Evolutionary conservation across 106 monocot genomes (phyloP), one percentile per base, ranked within the genome.

Genomic region (Amphibolis antarctica): DNA sequence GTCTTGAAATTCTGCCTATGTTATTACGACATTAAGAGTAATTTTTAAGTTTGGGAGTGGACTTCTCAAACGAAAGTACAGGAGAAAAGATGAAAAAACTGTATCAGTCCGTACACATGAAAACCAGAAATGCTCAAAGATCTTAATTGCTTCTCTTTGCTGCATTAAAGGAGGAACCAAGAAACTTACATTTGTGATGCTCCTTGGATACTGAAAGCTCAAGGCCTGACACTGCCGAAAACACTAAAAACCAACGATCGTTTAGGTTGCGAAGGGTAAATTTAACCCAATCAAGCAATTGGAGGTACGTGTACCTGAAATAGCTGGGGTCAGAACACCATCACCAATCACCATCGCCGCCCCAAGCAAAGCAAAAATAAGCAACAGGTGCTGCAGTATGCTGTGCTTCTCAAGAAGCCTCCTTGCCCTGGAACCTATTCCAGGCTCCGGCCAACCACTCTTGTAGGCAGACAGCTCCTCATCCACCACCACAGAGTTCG

Each of bases 311-410:
- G 36, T 54, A 93, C 93, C 93, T 9, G 93, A 94, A 46, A 86
- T 74, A 42, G 89, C 93, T 7, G 93, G 93, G 5, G 93, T 94
- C 28, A 94, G 83, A 10, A 94, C 71, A 2, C 93, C 93, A 69
- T 94, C 93, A n/a, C 86, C 89, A 57, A 94, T 86, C 20, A 89
- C 86, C 93, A 94, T 94, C 66, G 79, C 89, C 22, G 93, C 76
- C 12, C 93, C 89, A 17, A 86, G 26, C 48, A 94, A 58, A 3
- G 89, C 86, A 18, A 94, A 77, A 46, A 94, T 53, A 63, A 94
- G 64, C 65, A 94, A 52, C 46, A 86, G 36, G 10, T 53, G 53
- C 69, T 86, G 89, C 66, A 86, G 50, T 20, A 85, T 75, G 23
- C 79, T 80, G 31, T 85, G 80, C 56, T 71, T 66, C 81, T 93